These are phyloP conservation scores for Pascua sp. DNA, from an alignment of 1,284 basidiomycete genomes.

Conservation along the genomic window DNA sequence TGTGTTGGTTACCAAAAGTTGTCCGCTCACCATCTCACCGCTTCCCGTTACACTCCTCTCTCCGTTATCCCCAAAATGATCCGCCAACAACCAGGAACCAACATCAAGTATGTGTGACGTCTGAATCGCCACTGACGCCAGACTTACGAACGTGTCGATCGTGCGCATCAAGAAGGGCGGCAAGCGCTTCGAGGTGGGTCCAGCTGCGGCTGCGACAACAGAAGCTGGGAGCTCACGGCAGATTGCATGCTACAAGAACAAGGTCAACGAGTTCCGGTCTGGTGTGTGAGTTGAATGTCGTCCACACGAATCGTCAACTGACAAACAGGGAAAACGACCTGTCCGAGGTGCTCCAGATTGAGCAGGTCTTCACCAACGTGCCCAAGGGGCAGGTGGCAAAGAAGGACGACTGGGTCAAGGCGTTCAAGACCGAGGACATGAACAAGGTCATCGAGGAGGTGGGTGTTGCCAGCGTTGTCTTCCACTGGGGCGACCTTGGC, in stretches of 20 bases:
- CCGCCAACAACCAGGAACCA: conserved; percentile 20
- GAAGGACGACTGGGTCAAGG: conserved; percentile 82
- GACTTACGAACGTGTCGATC: conserved; percentile 92
- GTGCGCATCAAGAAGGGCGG: conserved; percentile 94
- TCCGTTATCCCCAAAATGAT: conserved; percentile 11
- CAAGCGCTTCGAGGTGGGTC: conserved; percentile 86
- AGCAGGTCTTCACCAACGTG: conserved; percentile 92
- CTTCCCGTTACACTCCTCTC: too few relatives aligned
- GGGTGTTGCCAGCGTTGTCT: conserved; percentile 10
- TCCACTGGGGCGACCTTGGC: too few relatives aligned
- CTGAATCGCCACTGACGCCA: conserved; percentile 35
- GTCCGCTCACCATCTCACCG: too few relatives aligned
- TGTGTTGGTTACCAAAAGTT: too few relatives aligned
- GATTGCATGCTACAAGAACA: conserved; percentile 99
- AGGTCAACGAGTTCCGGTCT: conserved; percentile 92
- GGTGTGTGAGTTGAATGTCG: conserved; percentile 80
- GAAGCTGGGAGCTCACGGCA: conserved; percentile 43
- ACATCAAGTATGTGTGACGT: conserved; percentile 15
- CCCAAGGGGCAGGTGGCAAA: conserved; percentile 94
- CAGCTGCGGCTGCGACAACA: too few relatives aligned
- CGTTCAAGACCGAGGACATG: conserved; percentile 74
- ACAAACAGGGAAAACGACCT: conserved; percentile 77
- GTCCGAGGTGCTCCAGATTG: conserved; percentile 95
- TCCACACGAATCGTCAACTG: neutral
- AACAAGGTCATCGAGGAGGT: conserved; percentile 80